phyloP scores from a whole-genome alignment of 2,329 filamentous ascomycete species.

The Trichophyton benhamiae region DNA sequence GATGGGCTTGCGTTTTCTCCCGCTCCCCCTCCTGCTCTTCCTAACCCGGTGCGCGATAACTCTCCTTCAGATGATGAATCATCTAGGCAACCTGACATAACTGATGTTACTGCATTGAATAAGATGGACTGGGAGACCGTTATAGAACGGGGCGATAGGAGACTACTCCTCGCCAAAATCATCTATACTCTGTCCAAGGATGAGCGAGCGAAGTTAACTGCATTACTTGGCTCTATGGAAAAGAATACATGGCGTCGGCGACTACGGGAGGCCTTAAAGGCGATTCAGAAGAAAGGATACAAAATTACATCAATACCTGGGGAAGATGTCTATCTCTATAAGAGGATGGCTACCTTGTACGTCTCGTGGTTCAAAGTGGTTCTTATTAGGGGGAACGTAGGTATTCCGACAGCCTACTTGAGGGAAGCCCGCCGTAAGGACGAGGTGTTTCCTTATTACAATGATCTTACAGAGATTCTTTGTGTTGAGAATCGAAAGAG shows the following conservation, averaged over 20 bases:
- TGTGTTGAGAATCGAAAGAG: not conserved
- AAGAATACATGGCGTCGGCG: not conserved
- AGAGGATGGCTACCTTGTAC: constrained; percentile 21
- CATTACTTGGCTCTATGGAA: not conserved
- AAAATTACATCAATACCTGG: constrained; percentile 9
- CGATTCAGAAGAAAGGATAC: constrained; percentile 8
- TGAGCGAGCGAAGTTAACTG: constrained; percentile 7
- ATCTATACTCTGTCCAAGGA: constrained; percentile 15
- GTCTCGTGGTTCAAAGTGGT: constrained; percentile 24
- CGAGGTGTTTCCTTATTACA: constrained; percentile 22
- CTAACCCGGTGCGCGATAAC: not conserved
- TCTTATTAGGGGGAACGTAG: constrained; percentile 11
- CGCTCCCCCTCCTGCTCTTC: not conserved
- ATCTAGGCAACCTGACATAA: constrained; percentile 12
- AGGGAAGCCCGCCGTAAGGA: constrained; percentile 17
- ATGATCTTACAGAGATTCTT: constrained; percentile 20
- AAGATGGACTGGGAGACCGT: constrained; percentile 27
- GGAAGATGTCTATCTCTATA: constrained; percentile 10
- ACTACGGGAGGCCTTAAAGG: not conserved
- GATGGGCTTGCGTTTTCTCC: not conserved
- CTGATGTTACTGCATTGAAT: constrained; percentile 20
- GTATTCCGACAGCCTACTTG: constrained; percentile 16
- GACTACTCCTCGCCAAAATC: constrained; percentile 23
- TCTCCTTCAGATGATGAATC: not conserved
- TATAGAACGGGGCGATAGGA: constrained; percentile 27